Base-by-base conservation (phyloP, 805 yeast genomes). In the Lipomyces japonicus region DNA sequence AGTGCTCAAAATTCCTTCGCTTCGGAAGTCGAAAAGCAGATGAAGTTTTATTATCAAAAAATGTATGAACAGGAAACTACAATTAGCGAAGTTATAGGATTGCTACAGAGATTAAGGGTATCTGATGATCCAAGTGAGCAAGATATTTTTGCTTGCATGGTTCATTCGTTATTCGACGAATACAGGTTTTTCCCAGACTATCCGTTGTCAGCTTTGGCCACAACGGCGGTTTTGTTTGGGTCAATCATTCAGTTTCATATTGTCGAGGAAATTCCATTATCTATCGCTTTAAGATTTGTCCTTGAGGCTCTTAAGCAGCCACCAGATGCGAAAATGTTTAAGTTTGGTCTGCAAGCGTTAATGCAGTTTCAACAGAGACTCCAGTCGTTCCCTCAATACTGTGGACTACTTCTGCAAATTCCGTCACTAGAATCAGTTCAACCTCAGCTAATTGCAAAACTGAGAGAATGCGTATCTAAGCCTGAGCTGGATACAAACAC, bases 111-210 rank as follows among this genome's bases (percentile, higher is more conserved):
- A 41, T 75, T 90, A 68, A 86, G 90, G 66, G 78, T 75, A 30
- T 82, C 93, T 53, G 90, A 88, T 59, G 76, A 72, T 34, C 90
- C 96, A 19, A 83, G 84, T 58, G 96, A 91, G 58, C 97, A 93
- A 68, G 98, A 95, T 62, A 82, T 91, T n/a, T 93, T 91, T 71
- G 95, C 97, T 0, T 93, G 97, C 66, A 91, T 93, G 93, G 85
- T 91, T 28, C 98, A 95, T 64, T 93, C 97, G 0, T 76, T 93
- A 40, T 77, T 93, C 47, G 97, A 93, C 62, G 99, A 93, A 68
- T 91, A 90, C 66, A 76, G 95, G 46, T 93, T 93, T 63, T 93
- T 93, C 73, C 86, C 95, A 9, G 97, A 91, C 63, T 93, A 93
- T 69, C 99, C 99, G 1, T 75, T 91, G 54, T 85, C 86, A 51